Base-by-base conservation (phyloP, 768 basidiomycete species). In the Melanogaster broomeanus region DNA sequence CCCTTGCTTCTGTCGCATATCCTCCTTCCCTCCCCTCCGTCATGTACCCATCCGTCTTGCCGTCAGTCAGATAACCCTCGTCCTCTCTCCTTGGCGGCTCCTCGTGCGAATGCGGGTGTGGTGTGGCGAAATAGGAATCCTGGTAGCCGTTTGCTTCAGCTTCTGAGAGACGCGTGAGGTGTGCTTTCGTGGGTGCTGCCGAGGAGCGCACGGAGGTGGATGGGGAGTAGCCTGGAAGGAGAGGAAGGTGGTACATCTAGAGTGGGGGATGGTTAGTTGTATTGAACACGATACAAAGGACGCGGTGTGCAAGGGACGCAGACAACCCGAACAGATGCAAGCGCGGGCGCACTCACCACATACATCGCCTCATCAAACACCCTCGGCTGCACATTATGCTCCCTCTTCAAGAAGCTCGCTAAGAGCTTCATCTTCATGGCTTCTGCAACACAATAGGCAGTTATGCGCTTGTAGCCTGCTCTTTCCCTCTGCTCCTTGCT, bases 281-380 rank as follows among this genome's bases (percentile, higher is more conserved):
- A 31, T 13, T 12, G n/a, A 34, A 34, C 11, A 34, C 12, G 18
- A 37, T n/a, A n/a, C 3, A n/a, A 37, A 37, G 7, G 11, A 13
- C 13, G 12, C 12, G 15, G 13, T 27, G 25, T 4, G n/a, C 35
- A 6, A n/a, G 11, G 18, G n/a, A 37, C 35, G n/a, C 35, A 37
- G 18, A 37, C 16, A 37, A 37, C 31, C 31, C 35, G 4, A 34
- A 49, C 12, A 34, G 19, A 57, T 40, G 19, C 55, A 52, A 45
- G 49, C 16, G 28, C 13, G 8, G 30, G 8, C 21, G 2, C 28
- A 40, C 90, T 73, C 55, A 95, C 94, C 50, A 85, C 89, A 74
- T 97, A 97, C 53, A 96, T 70, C 0, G 93, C 94, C 71, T 98
- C 95, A 66, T 97, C 95, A 58, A 92, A 98, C 1, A 92, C 80